A percentile compares a stretch with the other conserved stretches of the same genome.
phyloP scores from a whole-genome alignment of 345 rosid genomes.

The Nephelium lappaceum region DNA sequence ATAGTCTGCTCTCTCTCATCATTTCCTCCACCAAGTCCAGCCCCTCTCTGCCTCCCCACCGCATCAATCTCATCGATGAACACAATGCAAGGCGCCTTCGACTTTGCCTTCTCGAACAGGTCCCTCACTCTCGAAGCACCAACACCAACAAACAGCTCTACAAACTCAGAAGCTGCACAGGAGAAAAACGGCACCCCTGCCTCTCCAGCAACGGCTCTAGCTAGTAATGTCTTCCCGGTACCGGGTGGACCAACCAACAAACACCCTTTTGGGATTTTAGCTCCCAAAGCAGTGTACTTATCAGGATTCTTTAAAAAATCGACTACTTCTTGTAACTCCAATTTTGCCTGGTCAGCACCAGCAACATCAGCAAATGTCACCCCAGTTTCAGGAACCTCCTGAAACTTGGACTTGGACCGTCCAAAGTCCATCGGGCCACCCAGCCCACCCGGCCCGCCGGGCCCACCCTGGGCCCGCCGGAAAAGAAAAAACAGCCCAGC shows the following conservation, averaged over 20 bases:
- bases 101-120: conserved; percentile 81
- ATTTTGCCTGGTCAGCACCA: conserved; percentile 81
- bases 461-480: conserved; percentile 71
- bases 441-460: conserved; percentile 81
- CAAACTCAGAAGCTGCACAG: conserved; percentile 79
- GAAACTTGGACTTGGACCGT: conserved; percentile 75
- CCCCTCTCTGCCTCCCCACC: conserved; percentile 94
- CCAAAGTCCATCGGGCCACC: conserved; percentile 93
- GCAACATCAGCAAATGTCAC: conserved; percentile 78
- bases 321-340: conserved; percentile 79
- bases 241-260: conserved; percentile 81
- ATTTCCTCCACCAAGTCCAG: conserved; percentile 92
- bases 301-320: conserved; percentile 85
- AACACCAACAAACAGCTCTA: conserved; percentile 84
- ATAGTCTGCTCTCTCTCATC: conserved; percentile 95
- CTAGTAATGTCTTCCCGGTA: conserved; percentile 82
- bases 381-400: conserved; percentile 86
- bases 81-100: conserved; percentile 82
- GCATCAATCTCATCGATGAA: conserved; percentile 94
- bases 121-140: conserved; percentile 92
- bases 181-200: conserved; percentile 90
- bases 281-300: conserved; percentile 83
- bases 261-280: conserved; percentile 87
- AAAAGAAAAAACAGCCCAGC: conserved; percentile 69
- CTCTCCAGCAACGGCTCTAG: conserved; percentile 89